phyloP scores from a whole-genome alignment of 176 grass and related monocot genomes.

The Elymus sibiricus region DNA sequence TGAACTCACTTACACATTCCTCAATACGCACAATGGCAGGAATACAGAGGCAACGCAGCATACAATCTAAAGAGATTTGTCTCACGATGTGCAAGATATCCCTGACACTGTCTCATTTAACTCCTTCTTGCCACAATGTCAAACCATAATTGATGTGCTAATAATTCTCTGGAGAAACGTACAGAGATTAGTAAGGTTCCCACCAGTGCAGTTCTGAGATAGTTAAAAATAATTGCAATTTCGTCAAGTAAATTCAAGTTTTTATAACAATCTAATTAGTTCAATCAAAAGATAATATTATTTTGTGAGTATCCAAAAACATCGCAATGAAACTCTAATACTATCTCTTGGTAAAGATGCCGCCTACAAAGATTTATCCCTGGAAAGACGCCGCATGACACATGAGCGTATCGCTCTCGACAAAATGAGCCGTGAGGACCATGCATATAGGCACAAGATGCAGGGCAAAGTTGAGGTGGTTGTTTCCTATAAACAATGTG shows the following conservation, averaged over 20 bases:
- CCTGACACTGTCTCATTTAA: not conserved
- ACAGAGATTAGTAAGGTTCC: not conserved
- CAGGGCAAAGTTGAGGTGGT: not conserved
- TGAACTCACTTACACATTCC: not conserved
- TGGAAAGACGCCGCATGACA: not conserved
- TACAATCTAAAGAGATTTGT: not conserved
- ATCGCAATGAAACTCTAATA: not conserved
- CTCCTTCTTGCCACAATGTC: not conserved
- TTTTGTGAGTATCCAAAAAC: not conserved
- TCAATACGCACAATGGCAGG: not conserved
- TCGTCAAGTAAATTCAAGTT: not conserved
- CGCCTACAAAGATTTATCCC: not conserved
- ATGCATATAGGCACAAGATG: not conserved
- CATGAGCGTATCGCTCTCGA: not conserved
- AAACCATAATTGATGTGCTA: not conserved
- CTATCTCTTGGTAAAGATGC: not conserved
- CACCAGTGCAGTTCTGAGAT: not conserved
- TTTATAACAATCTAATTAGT: not conserved
- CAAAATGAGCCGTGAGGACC: not conserved
- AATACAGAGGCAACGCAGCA: not conserved
- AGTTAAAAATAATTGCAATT: not conserved
- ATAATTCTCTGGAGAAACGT: not conserved
- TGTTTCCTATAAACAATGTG: not conserved
- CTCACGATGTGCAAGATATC: not conserved
- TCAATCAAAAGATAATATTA: not conserved